Evolutionary conservation across 1,284 basidiomycete species (phyloP).

Genomic region (Ustilago esculenta): DNA sequence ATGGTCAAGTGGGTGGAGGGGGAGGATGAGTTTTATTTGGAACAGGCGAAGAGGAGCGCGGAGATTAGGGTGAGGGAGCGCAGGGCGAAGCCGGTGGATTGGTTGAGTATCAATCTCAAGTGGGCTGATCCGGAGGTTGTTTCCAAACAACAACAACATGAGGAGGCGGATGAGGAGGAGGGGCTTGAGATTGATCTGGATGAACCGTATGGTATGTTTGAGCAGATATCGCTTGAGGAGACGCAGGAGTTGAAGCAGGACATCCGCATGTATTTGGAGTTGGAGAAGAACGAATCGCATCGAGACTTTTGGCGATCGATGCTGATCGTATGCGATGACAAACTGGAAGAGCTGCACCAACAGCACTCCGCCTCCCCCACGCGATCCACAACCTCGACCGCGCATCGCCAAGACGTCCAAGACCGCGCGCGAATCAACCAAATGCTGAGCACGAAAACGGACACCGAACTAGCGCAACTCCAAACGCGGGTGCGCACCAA

Average conservation of each 20-base stretch:
- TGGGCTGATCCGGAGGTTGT: constrained; percentile 76
- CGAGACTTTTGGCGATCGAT: constrained; percentile 99
- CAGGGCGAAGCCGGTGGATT: constrained; percentile 73
- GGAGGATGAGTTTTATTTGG: constrained; percentile 95
- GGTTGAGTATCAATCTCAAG: constrained; percentile 63
- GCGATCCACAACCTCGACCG: too few species aligned
- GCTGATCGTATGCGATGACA: constrained; percentile 94
- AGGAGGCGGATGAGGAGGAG: constrained; percentile 79
- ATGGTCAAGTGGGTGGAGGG: constrained; percentile 98
- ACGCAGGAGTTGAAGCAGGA: constrained; percentile 92
- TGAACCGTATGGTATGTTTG: constrained; percentile 95
- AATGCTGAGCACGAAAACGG: constrained; percentile 58
- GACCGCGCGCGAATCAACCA: constrained; percentile 57
- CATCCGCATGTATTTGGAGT: constrained; percentile 87
- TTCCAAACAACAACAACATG: constrained; percentile 85
- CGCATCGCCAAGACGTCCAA: constrained; percentile 67
- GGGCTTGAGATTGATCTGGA: constrained; percentile 97
- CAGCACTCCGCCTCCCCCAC: too few species aligned
- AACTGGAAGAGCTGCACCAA: constrained; percentile 75
- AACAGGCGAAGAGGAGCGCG: constrained; percentile 89
- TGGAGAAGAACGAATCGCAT: constrained; percentile 85
- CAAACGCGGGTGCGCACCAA: constrained; percentile 89
- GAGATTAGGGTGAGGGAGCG: constrained; percentile 94
- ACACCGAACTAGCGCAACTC: constrained; percentile 79
- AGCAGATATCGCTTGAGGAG: constrained; percentile 88